phyloP scores from a whole-genome alignment of 305 asterid genomes.

The Solanum aculeatissimum region DNA sequence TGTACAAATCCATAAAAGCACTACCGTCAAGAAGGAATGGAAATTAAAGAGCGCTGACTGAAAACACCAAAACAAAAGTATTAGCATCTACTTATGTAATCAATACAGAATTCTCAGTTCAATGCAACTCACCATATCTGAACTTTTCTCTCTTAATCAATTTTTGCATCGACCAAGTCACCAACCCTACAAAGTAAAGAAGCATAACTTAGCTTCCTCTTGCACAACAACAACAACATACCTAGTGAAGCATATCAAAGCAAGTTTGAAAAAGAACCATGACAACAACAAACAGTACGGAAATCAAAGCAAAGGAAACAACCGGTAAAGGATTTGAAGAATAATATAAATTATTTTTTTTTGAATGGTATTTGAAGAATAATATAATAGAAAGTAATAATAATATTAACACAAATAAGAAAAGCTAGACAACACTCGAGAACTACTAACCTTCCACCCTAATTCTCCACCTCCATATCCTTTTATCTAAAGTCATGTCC shows the following conservation, averaged over 20 bases:
- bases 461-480: background rate
- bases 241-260: background rate
- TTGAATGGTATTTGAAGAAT: no score
- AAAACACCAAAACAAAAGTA: conserved; percentile 6
- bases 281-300: background rate
- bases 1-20: conserved; percentile 72
- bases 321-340: background rate
- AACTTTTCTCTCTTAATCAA: background rate
- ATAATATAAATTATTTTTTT: no score
- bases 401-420: no score
- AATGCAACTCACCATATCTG: conserved; percentile 1
- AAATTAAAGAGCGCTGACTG: conserved; percentile 94
- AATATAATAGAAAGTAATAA: no score
- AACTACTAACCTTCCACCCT: background rate
- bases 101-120: background rate
- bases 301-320: background rate
- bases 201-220: background rate
- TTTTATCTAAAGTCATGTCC: background rate
- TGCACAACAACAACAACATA: background rate
- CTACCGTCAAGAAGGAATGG: conserved; percentile 83
- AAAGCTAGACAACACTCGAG: background rate
- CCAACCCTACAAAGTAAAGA: background rate
- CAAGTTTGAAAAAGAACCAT: background rate
- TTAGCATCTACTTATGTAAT: background rate
- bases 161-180: background rate